Evolutionary conservation across 2,329 filamentous ascomycete species (phyloP), one percentile per base, ranked within the genome.

Genomic region (Ophiostoma triangulosporum): DNA sequence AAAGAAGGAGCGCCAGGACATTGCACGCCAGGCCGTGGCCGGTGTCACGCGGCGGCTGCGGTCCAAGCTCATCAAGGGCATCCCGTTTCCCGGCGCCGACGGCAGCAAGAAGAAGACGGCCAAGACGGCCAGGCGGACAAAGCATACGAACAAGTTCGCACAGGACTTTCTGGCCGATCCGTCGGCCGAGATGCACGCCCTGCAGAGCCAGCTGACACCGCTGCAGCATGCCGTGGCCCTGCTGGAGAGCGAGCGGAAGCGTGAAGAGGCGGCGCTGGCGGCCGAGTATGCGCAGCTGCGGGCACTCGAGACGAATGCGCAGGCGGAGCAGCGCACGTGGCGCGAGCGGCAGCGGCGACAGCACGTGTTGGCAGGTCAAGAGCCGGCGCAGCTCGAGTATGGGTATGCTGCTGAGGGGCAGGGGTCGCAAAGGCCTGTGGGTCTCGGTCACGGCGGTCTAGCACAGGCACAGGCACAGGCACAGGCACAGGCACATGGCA

Each of bases 151-250:
- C 22, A 48, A 40, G 26, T 33, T 8, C 17, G 11, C 14, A 20
- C 64, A 61, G n/a, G 62, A 61, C 24, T 72, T 78, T 50, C 76
- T 75, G 45, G 69, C 73, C 27, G 80, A 84, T 62, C 77, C 88
- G 48, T 75, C 84, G 61, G 82, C 82, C 58, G 83, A 87, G 62
- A 78, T 78, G 57, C 68, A 71, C 54, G 66, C 66, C 8, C 65
- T 84, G 26, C 77, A 84, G 62, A 69, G 68, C 56, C 74, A 76
- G 65, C 73, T 87, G 5, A 81, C 78, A 15, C 79, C 82, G 1
- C 69, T 77, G 20, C 66, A 81, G 40, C 82, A 87, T 65, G 74
- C 78, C 4, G 76, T 84, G 24, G 73, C 77, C 58, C 66, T 87
- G 46, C 69, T 88, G 31, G 68, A 68, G 52, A 68, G 71, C 27